A percentile compares a stretch with the other conserved stretches of the same genome.
Evolutionary conservation across 306 rosid genomes (phyloP).

Genomic region (Hylodesmum podocarpum): DNA sequence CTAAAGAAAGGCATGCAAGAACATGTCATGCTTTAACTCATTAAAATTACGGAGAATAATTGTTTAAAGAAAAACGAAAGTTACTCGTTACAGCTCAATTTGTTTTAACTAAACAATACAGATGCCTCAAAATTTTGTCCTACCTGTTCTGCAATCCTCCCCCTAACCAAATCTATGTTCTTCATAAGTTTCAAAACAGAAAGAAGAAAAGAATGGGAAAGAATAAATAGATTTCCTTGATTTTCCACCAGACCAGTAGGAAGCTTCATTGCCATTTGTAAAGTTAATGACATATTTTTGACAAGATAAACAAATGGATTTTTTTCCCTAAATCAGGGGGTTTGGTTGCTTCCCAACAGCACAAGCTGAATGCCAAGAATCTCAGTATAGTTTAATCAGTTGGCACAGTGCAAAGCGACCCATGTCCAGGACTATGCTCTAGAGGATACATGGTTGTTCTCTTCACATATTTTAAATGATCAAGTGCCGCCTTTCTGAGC

Average conservation of each 20-base stretch:
- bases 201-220: conserved; percentile 19
- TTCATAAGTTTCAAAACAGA: not conserved
- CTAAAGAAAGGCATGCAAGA: not conserved
- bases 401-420: conserved; percentile 78
- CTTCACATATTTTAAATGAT: conserved; percentile 63
- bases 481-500: conserved; percentile 59
- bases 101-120: conserved; percentile 18
- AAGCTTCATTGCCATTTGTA: conserved; percentile 6
- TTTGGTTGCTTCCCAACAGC: conserved; percentile 19
- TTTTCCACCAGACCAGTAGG: not conserved
- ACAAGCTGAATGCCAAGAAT: conserved; percentile 14
- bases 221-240: not conserved
- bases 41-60: not conserved
- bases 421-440: conserved; percentile 71
- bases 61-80: not conserved
- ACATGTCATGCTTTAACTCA: not conserved
- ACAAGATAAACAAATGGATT: conserved; percentile 6
- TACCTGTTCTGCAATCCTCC: conserved; percentile 21
- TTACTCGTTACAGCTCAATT: conserved; percentile 23
- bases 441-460: conserved; percentile 83
- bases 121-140: conserved; percentile 25
- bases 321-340: not conserved
- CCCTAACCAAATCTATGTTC: conserved; percentile 14
- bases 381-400: conserved; percentile 30
- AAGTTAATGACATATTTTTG: conserved; percentile 2